A percentile compares a stretch with the other conserved stretches of the same genome.
These are phyloP conservation scores for Prototheca cutis DNA, from an alignment of 163 green algal species.

Conservation along the genomic window DNA sequence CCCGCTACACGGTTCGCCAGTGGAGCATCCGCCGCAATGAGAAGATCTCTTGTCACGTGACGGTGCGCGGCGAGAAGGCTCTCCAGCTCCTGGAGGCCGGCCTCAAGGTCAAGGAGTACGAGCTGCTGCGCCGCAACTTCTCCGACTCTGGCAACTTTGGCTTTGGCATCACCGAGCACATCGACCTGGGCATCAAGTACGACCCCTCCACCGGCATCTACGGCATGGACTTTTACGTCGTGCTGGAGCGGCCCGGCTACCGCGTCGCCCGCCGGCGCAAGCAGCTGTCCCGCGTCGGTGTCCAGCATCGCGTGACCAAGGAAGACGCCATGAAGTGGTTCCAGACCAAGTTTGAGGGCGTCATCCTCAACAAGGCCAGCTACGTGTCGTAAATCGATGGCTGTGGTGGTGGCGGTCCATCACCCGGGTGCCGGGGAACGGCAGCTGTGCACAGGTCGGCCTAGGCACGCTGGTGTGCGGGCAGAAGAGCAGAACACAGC, in stretches of 20 bases:
- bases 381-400: no score
- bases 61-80: constrained; percentile 92
- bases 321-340: constrained; percentile 99
- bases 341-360: constrained; percentile 94
- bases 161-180: constrained; percentile 97
- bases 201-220: constrained; percentile 99
- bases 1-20: constrained; percentile 93
- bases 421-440: no score
- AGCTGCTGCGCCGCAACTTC: constrained; percentile 96
- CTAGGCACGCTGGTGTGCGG: no score
- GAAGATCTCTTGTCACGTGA: constrained; percentile 96
- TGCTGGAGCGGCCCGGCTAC: constrained; percentile 92
- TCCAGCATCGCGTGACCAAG: constrained; percentile 90
- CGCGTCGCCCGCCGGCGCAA: constrained; percentile 72
- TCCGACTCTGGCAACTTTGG: constrained; percentile 91
- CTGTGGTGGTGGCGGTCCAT: no score
- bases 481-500: no score
- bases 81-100: constrained; percentile 93
- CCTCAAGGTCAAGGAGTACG: constrained; percentile 99
- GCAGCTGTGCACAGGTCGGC: no score
- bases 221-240: constrained; percentile 99
- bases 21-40: constrained; percentile 98
- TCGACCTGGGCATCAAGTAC: constrained; percentile 99
- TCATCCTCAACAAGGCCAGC: constrained; percentile 80
- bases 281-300: constrained; percentile 50